Evolutionary conservation across 2,329 filamentous ascomycete species (phyloP).

Genomic region (Plectosphaerella sp.): DNA sequence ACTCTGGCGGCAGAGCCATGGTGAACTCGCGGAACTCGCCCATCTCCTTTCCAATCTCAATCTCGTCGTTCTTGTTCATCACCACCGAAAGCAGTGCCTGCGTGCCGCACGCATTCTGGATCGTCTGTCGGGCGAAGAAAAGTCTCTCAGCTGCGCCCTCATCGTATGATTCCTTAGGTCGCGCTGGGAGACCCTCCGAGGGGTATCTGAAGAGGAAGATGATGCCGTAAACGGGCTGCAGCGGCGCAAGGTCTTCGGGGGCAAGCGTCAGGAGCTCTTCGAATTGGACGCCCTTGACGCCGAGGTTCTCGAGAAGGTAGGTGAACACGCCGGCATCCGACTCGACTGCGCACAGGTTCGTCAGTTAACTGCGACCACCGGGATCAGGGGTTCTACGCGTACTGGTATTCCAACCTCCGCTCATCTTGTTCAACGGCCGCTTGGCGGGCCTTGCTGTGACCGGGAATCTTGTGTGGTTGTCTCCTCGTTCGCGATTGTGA

Average conservation of each 20-base stretch:
- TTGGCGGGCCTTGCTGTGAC: neutral
- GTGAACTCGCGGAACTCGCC: conserved; percentile 85
- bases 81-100: conserved; percentile 91
- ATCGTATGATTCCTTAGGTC: conserved; percentile 56
- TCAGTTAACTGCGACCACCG: conserved; percentile 5
- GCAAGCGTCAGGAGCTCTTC: conserved; percentile 93
- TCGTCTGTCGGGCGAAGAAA: conserved; percentile 96
- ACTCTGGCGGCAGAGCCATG: conserved; percentile 72
- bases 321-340: conserved; percentile 98
- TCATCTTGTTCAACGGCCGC: conserved; percentile 43
- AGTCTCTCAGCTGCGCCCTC: conserved; percentile 67
- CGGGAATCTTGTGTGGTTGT: neutral
- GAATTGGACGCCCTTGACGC: conserved; percentile 91
- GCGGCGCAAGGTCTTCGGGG: conserved; percentile 62
- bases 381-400: conserved; percentile 21
- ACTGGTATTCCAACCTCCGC: conserved; percentile 93
- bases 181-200: conserved; percentile 55
- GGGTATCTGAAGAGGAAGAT: conserved; percentile 99
- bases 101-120: conserved; percentile 97
- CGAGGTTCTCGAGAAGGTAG: conserved; percentile 85
- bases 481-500: neutral
- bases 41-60: conserved; percentile 70
- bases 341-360: conserved; percentile 54
- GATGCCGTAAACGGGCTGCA: conserved; percentile 84
- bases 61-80: conserved; percentile 70